Evolutionary conservation across 2,329 filamentous ascomycete genomes (phyloP).

Genomic region (Pseudogymnoascus sp.): DNA sequence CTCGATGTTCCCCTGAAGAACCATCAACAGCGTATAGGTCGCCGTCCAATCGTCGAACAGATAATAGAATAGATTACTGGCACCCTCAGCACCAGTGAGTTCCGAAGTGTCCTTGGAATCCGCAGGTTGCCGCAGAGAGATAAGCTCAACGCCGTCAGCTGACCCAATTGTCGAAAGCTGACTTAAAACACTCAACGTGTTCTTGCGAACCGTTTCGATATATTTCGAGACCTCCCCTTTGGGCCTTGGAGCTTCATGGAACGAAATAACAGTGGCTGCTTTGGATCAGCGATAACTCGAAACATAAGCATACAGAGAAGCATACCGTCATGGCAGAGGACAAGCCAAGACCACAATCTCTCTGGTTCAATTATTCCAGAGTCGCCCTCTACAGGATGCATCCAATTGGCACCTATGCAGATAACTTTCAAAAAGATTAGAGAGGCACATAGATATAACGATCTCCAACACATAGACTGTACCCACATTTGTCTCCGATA

Average conservation of each 20-base stretch:
- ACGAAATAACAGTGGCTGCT: slow-evolving; percentile 57
- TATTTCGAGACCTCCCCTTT: slow-evolving; percentile 31
- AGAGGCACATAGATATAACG: slow-evolving; percentile 8
- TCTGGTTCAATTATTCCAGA: slow-evolving; percentile 22
- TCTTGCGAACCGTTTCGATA: slow-evolving; percentile 32
- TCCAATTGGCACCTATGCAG: slow-evolving; percentile 63
- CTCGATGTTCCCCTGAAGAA: slow-evolving; percentile 37
- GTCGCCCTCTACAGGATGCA: slow-evolving; percentile 34
- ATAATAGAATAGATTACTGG: slow-evolving; percentile 56
- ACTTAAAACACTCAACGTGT: slow-evolving; percentile 51
- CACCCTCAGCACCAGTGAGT: slow-evolving; percentile 36
- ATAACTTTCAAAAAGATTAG: slow-evolving; percentile 39
- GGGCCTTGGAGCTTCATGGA: slow-evolving; percentile 48
- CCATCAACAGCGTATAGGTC: slow-evolving; percentile 45
- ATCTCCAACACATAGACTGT: slow-evolving; percentile 16
- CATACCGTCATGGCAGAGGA: slow-evolving; percentile 56
- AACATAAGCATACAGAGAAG: neutral
- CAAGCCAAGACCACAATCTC: slow-evolving; percentile 61
- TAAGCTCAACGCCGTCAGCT: slow-evolving; percentile 23
- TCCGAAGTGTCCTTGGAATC: slow-evolving; percentile 23
- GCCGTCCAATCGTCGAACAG: slow-evolving; percentile 58
- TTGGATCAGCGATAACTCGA: slow-evolving; percentile 14
- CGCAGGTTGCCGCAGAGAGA: slow-evolving; percentile 23
- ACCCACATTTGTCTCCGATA: slow-evolving; percentile 52
- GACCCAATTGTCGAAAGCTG: slow-evolving; percentile 47